Evolutionary conservation across 257 asterid species (phyloP), one percentile per base, ranked within the genome.

Genomic region (Solanum sejunctum): DNA sequence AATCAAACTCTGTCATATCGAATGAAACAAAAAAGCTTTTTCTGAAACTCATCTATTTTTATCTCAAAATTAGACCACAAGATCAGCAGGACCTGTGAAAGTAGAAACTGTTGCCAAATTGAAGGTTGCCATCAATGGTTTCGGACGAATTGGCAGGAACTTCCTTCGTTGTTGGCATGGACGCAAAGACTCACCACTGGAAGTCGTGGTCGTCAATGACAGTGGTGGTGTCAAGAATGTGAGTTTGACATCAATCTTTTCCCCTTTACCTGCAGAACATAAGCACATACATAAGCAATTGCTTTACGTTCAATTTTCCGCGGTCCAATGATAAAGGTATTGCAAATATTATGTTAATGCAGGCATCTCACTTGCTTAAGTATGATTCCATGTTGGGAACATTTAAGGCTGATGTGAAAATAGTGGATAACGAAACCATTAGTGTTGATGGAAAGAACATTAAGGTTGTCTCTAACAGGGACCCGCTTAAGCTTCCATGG

Each of bases 121-220:
- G 88, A 94, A 94, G 91, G 98, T 95, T 8, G 99, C 99, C 28
- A 95, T 95, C 83, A 94, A 94, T 82, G 98, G 98, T 56, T 94
- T 95, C 15, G 98, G 99, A 12, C 91, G 98, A 61, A 94, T 94
- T 78, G 99, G 99, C 5, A 88, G 99, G 88, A 96, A 96, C 96
- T 95, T 95, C 89, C 98, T 95, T 45, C 93, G 98, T 17, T 96
- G 98, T 91, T 96, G 99, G 98, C 99, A 96, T 63, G 99, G 98
- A 9, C 93, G 97, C 51, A 91, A 94, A 85, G 93, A 94, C 85
- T 95, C 99, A 28, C 99, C 98, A 32, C 93, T 94, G 6, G 99
- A 95, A 3, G 99, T 95, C 12, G 36, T 95, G 23, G 95, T 93
- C 8, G 92, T 94, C 85, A 95, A 95, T 58, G 98, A 95, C 93